Evolutionary conservation across 2,329 filamentous ascomycete species (phyloP).

Genomic region (Fusarium nanum): DNA sequence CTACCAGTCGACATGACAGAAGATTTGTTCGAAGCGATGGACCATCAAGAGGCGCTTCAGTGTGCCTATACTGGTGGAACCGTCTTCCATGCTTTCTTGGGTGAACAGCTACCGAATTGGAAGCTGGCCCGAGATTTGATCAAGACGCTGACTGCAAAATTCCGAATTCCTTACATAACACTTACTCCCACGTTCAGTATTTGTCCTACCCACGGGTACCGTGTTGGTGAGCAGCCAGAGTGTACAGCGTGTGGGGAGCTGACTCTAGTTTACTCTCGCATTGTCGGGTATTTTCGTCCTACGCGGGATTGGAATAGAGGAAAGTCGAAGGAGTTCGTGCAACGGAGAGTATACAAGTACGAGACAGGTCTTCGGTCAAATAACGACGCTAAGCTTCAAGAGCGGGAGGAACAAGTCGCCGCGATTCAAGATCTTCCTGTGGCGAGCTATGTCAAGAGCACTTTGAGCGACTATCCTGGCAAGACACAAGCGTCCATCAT

Average conservation of each 20-base stretch:
- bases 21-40: conserved; percentile 39
- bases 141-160: conserved; percentile 36
- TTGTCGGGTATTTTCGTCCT: conserved; percentile 41
- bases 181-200: conserved; percentile 43
- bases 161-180: conserved; percentile 40
- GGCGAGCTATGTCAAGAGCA: conserved; percentile 39
- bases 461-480: conserved; percentile 40
- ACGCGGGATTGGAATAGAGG: conserved; percentile 42
- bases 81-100: conserved; percentile 43
- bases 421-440: conserved; percentile 31
- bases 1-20: conserved; percentile 39
- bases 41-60: conserved; percentile 37
- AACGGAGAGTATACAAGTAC: conserved; percentile 36
- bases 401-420: conserved; percentile 21
- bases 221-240: conserved; percentile 29
- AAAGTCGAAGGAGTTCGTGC: conserved; percentile 35
- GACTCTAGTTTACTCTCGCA: conserved; percentile 40
- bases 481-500: conserved; percentile 42
- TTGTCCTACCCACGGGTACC: conserved; percentile 37
- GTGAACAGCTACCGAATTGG: conserved; percentile 37
- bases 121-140: conserved; percentile 35
- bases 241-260: conserved; percentile 22
- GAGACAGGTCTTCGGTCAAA: background rate
- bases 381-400: background rate
- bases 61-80: conserved; percentile 43